phyloP scores from a whole-genome alignment of 768 basidiomycete genomes.

The Boletus sensibilis region DNA sequence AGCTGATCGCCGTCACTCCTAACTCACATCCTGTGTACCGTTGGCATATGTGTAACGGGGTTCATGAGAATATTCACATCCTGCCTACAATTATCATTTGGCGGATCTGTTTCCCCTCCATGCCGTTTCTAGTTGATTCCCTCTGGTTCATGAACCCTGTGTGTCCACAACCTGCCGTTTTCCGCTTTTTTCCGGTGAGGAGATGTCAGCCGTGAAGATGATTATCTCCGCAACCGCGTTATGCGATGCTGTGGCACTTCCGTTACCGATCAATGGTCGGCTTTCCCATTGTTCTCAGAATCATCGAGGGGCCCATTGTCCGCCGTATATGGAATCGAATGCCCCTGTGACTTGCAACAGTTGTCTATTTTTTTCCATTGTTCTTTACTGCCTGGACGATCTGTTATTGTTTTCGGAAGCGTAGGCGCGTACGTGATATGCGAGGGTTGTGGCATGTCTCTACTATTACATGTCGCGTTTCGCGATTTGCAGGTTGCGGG shows the following conservation, averaged over 20 bases:
- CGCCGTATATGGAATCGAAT: conserved; percentile 13
- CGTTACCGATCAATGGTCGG: conserved; percentile 2
- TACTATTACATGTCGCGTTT: conserved; percentile 4
- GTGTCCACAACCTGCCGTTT: background rate
- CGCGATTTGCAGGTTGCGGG: conserved; percentile 2
- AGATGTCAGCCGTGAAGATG: conserved; percentile 1
- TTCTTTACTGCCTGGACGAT: background rate
- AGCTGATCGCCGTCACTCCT: conserved; percentile 30
- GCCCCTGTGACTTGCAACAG: conserved; percentile 4
- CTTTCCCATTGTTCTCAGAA: conserved; percentile 14
- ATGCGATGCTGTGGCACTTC: conserved; percentile 10
- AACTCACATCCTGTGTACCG: conserved; percentile 14
- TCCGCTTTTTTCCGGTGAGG: background rate
- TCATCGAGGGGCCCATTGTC: conserved; percentile 19
- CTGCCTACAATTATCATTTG: conserved; percentile 2
- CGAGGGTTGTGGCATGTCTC: background rate
- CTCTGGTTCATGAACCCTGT: background rate
- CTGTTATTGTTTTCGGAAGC: conserved; percentile 18
- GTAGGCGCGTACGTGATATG: conserved; percentile 3
- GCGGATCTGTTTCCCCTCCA: background rate
- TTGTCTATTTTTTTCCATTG: conserved; percentile 8
- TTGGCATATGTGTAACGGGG: conserved; percentile 11
- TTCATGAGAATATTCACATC: conserved; percentile 12
- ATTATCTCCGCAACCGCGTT: conserved; percentile 12
- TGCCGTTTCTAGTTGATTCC: background rate